Evolutionary conservation across 352 stramenopile species (phyloP), one percentile per base, ranked within the genome.

Genomic region (Pythium guiyangense): DNA sequence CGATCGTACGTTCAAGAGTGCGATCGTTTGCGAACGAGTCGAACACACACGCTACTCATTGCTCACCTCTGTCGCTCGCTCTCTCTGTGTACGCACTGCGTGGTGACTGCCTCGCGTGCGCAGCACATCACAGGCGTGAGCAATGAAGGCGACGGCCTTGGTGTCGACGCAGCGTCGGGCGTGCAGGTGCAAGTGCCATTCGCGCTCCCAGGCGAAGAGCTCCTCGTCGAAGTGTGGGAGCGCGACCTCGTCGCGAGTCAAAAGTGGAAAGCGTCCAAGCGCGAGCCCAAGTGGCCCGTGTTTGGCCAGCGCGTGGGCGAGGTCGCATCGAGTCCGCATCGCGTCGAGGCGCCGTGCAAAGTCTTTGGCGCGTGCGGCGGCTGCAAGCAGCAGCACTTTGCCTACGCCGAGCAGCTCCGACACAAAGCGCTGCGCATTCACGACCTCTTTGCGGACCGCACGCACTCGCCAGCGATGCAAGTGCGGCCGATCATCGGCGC

Each of bases 381-480:
- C n/a, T 92, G 82, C 57, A 80, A 78, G 43, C 64, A 80, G 46
- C 82, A 90, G 54, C 79, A 92, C 54, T 62, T 89, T 17, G 58
- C 35, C 26, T 92, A 90, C 59, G 46, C 46, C 0, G 44, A 79
- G 44, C 82, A 92, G 49, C 60, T 87, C 37, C 49, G n/a, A n/a
- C 66, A 86, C 35, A 92, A 92, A 62, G 70, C 89, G 31, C n/a
- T 53, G 18, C 76, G 74, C 27, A 62, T 92, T 12, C 42, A 64
- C n/a, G 37, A 62, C 40, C 57, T 84, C 1, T 82, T 92, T 6
- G 40, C 25, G 2, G 27, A 52, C 9, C 39, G 69, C 2, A 20
- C 43, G 0, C 63, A 74, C 49, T 77, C 70, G 2, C 62, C 61
- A 37, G 52, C 63, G 14, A 70, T 78, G 62, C 48, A 74, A 17